A percentile compares a stretch with the other conserved stretches of the same genome.
These are phyloP conservation scores for Lactarius deliciosus DNA, from an alignment of 768 basidiomycete genomes.

Conservation along the genomic window DNA sequence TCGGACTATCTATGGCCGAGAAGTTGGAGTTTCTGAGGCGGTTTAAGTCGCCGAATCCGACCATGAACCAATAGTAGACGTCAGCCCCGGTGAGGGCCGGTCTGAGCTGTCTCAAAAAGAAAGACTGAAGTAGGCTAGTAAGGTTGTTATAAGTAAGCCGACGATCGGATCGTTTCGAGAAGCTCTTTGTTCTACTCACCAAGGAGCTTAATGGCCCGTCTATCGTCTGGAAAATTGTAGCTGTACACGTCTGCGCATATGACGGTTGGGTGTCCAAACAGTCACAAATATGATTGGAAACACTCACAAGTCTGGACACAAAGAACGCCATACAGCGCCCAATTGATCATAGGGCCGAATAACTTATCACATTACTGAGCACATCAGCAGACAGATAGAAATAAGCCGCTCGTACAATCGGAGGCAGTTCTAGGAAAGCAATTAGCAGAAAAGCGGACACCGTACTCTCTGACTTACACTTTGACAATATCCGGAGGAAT, in stretches of 20 bases:
- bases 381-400: neutral
- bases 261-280: neutral
- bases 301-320: constrained; percentile 8
- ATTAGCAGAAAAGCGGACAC: neutral
- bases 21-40: constrained; percentile 6
- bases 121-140: constrained; percentile 16
- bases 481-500: neutral
- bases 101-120: constrained; percentile 17
- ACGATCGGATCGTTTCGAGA: neutral
- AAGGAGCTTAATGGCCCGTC: constrained; percentile 1
- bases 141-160: neutral
- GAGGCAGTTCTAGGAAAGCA: constrained; percentile 7
- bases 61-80: constrained; percentile 25
- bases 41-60: constrained; percentile 7
- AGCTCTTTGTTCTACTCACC: neutral
- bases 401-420: constrained; percentile 5
- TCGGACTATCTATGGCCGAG: constrained; percentile 13
- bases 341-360: constrained; percentile 5
- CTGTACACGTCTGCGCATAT: constrained; percentile 13
- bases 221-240: constrained; percentile 23
- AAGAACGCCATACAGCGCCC: neutral
- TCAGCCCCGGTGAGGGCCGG: constrained; percentile 17
- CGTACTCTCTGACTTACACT: neutral
- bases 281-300: too few relatives aligned
- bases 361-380: neutral